Conservation (phyloP, 345 rosid genomes). For the Punica granatum region DNA sequence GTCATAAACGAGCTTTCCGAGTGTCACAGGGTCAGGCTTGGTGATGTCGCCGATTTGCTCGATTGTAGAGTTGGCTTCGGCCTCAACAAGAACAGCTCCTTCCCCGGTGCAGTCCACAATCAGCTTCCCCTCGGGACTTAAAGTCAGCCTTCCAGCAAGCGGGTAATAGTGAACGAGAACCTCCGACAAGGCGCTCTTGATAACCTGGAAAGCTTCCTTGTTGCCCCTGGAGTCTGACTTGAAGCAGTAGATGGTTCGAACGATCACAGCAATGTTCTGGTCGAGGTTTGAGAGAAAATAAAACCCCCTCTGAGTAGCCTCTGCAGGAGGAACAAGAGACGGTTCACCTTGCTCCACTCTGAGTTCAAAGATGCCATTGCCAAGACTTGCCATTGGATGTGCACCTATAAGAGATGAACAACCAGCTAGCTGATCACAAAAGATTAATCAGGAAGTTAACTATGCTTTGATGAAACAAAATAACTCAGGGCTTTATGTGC, state of each 20-base stretch:
- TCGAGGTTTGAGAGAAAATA: slow-evolving; percentile 80
- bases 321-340: slow-evolving; percentile 46
- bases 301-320: slow-evolving; percentile 55
- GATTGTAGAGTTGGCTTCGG: slow-evolving; percentile 54
- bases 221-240: slow-evolving; percentile 55
- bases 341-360: slow-evolving; percentile 42
- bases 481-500: too few relatives aligned
- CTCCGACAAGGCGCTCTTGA: slow-evolving; percentile 55
- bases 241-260: slow-evolving; percentile 75
- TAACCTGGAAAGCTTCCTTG: slow-evolving; percentile 50
- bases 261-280: slow-evolving; percentile 76
- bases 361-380: slow-evolving; percentile 25
- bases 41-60: slow-evolving; percentile 46
- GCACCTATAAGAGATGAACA: background rate
- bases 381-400: slow-evolving; percentile 29
- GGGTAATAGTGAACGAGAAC: slow-evolving; percentile 71
- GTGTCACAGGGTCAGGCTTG: slow-evolving; percentile 55
- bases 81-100: slow-evolving; percentile 84
- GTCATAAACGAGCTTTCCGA: slow-evolving; percentile 71
- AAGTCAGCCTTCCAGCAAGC: slow-evolving; percentile 60
- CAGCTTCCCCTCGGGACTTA: slow-evolving; percentile 72
- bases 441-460: background rate
- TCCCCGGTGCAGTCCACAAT: slow-evolving; percentile 70
- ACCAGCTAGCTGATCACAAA: background rate
- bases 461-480: too few relatives aligned